Evolutionary conservation across 1,139 yeast species (phyloP).

Genomic region (Meyerozyma smithsonii): DNA sequence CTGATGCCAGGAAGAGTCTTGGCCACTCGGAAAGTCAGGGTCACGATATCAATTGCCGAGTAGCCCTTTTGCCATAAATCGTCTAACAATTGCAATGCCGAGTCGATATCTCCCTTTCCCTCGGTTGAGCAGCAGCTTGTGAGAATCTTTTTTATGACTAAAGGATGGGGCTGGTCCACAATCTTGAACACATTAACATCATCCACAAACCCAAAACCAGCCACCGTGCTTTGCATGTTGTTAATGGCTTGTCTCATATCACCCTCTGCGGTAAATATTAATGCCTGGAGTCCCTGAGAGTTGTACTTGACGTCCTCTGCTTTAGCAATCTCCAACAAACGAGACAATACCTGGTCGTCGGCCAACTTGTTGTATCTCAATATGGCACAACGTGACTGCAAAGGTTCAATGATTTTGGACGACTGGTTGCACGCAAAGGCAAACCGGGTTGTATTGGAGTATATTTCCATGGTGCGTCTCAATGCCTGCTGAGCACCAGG

Average conservation of each 20-base stretch:
- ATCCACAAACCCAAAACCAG: conserved; percentile 87
- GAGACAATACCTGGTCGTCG: conserved; percentile 78
- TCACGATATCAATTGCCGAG: conserved; percentile 87
- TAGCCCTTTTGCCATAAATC: conserved; percentile 86
- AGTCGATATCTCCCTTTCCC: conserved; percentile 52
- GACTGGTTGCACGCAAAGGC: conserved; percentile 97
- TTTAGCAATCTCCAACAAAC: conserved; percentile 69
- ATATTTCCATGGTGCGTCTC: conserved; percentile 95
- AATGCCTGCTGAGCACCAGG: conserved; percentile 98
- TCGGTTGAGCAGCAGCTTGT: conserved; percentile 37
- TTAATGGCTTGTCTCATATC: conserved; percentile 98
- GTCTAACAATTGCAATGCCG: conserved; percentile 62
- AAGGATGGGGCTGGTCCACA: conserved; percentile 95
- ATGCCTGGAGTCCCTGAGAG: conserved; percentile 89
- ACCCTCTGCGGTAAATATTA: conserved; percentile 96
- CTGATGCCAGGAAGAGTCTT: conserved; percentile 66
- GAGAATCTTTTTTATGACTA: conserved; percentile 74
- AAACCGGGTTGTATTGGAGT: conserved; percentile 89
- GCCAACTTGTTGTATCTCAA: conserved; percentile 75
- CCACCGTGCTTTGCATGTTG: conserved; percentile 87
- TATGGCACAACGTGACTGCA: conserved; percentile 95
- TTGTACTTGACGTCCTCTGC: conserved; percentile 72
- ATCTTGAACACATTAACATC: conserved; percentile 91
- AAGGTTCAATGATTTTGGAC: conserved; percentile 90
- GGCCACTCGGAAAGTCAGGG: conserved; percentile 84